phyloP scores from a whole-genome alignment of 805 yeast species.

The Lipomyces spencermartinsiae region DNA sequence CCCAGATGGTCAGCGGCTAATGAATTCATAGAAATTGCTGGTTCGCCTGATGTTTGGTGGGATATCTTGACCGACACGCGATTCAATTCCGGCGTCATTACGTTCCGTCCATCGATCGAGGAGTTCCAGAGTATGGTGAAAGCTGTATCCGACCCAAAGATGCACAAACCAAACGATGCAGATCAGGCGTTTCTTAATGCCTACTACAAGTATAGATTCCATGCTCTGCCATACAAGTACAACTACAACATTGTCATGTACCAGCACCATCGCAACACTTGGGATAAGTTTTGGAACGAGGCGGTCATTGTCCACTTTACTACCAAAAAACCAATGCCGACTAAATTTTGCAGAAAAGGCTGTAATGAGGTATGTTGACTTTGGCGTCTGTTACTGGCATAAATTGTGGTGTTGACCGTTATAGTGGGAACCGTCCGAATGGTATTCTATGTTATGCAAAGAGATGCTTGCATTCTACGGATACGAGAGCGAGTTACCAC shows the following conservation, averaged over 20 bases:
- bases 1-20: not conserved
- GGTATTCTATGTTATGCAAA: constrained; percentile 40
- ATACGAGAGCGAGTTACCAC: constrained; percentile 35
- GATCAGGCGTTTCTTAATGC: constrained; percentile 42
- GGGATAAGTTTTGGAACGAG: constrained; percentile 42
- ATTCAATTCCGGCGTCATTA: constrained; percentile 41
- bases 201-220: constrained; percentile 37
- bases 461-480: constrained; percentile 41
- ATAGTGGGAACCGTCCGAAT: constrained; percentile 39
- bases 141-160: constrained; percentile 41
- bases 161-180: constrained; percentile 43
- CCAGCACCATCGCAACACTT: constrained; percentile 34
- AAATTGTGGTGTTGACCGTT: not conserved
- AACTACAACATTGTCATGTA: constrained; percentile 41
- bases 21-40: constrained; percentile 37
- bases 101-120: constrained; percentile 41
- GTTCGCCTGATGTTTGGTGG: constrained; percentile 43
- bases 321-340: constrained; percentile 38
- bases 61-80: constrained; percentile 38
- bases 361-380: constrained; percentile 33
- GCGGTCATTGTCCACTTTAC: constrained; percentile 42
- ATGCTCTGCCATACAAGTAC: constrained; percentile 40
- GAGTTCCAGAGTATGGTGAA: constrained; percentile 39
- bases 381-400: not conserved
- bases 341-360: constrained; percentile 29